These are phyloP conservation scores for Penicillium roqueforti DNA, from an alignment of 495 filamentous ascomycete genomes.

Conservation along the genomic window DNA sequence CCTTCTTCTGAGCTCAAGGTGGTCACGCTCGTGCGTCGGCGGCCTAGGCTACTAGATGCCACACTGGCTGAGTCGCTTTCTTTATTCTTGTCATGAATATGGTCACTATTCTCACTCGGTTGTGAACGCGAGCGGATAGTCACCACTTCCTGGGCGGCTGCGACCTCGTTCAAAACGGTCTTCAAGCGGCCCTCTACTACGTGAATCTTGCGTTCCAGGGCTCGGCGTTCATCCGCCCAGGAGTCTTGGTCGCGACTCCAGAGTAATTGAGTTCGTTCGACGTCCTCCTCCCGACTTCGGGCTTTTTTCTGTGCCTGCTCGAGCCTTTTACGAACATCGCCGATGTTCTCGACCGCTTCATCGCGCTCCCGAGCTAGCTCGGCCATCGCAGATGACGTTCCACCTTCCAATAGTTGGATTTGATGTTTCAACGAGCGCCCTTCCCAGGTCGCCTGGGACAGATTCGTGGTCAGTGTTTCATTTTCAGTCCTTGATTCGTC, in stretches of 20 bases:
- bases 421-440: slow-evolving; percentile 77
- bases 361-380: slow-evolving; percentile 84
- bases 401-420: slow-evolving; percentile 79
- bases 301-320: slow-evolving; percentile 74
- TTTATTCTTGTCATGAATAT: slow-evolving; percentile 40
- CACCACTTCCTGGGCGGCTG: slow-evolving; percentile 61
- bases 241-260: slow-evolving; percentile 78
- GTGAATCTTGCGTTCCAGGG: slow-evolving; percentile 76
- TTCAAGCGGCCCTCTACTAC: slow-evolving; percentile 83
- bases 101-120: slow-evolving; percentile 21
- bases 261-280: slow-evolving; percentile 64
- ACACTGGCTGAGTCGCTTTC: slow-evolving; percentile 73
- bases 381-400: slow-evolving; percentile 75
- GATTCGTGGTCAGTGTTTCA: slow-evolving; percentile 57
- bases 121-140: slow-evolving; percentile 23
- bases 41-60: slow-evolving; percentile 64
- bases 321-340: slow-evolving; percentile 72
- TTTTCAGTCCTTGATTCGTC: slow-evolving; percentile 68
- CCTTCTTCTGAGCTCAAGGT: slow-evolving; percentile 61
- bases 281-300: slow-evolving; percentile 79
- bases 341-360: slow-evolving; percentile 66
- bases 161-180: slow-evolving; percentile 76
- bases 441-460: slow-evolving; percentile 65
- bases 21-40: slow-evolving; percentile 51
- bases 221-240: slow-evolving; percentile 78